These are phyloP conservation scores for Lathyrus aphaca DNA, from an alignment of 306 rosid genomes.

Conservation along the genomic window DNA sequence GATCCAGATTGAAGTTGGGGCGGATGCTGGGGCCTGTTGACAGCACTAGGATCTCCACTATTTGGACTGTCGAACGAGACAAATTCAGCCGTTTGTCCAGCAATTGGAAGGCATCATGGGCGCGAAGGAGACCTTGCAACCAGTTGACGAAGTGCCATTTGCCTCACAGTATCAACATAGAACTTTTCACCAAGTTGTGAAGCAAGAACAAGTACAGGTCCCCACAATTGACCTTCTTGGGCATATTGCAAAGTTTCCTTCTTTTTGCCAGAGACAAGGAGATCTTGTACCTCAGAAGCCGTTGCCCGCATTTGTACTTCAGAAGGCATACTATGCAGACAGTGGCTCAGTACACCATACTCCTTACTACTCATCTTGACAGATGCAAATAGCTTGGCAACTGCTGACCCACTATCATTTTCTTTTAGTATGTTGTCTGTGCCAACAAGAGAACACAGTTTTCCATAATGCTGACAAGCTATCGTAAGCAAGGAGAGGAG, in stretches of 20 bases:
- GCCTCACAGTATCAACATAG: too few relatives aligned
- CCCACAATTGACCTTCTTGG: constrained; percentile 97
- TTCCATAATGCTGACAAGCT: too few relatives aligned
- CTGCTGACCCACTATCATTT: constrained; percentile 72
- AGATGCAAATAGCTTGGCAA: constrained; percentile 85
- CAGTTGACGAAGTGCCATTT: too few relatives aligned
- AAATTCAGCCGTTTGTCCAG: too few relatives aligned
- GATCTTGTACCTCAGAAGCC: constrained; percentile 87
- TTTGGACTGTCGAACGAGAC: too few relatives aligned
- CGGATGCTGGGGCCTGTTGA: too few relatives aligned
- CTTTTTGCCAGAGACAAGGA: constrained; percentile 87
- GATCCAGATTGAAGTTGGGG: too few relatives aligned
- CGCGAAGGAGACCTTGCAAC: too few relatives aligned
- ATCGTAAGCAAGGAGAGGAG: constrained; percentile 90
- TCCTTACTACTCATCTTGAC: constrained; percentile 55
- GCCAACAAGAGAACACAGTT: constrained; percentile 89
- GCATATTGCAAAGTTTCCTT: constrained; percentile 86
- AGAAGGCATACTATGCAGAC: constrained; percentile 77
- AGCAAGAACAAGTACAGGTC: constrained; percentile 95
- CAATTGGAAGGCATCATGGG: too few relatives aligned
- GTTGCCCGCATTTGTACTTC: constrained; percentile 83
- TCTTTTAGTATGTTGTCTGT: constrained; percentile 63
- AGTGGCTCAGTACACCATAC: constrained; percentile 60
- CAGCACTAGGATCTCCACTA: too few relatives aligned
- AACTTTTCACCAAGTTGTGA: constrained; percentile 95